A percentile compares a stretch with the other conserved stretches of the same genome.
These are phyloP conservation scores for Salvia miltiorrhiza DNA, from an alignment of 257 asterid species.

Conservation along the genomic window DNA sequence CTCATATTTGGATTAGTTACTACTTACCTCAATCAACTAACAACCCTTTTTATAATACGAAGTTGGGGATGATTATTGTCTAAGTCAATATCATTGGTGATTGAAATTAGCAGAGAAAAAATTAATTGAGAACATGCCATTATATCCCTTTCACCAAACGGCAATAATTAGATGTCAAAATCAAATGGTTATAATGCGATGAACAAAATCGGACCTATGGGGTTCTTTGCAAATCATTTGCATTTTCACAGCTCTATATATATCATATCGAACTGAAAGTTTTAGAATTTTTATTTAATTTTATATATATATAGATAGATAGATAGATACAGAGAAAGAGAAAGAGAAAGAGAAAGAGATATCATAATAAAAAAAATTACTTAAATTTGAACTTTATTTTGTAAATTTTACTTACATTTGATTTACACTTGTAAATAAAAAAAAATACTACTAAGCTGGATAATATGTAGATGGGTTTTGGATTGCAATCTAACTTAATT, in stretches of 20 bases:
- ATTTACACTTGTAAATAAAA: too few relatives aligned
- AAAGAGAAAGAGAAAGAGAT: too few relatives aligned
- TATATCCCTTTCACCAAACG: constrained; percentile 18
- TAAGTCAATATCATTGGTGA: constrained; percentile 12
- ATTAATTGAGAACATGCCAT: not conserved
- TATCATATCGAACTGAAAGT: not conserved
- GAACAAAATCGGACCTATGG: constrained; percentile 7
- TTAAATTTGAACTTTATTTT: too few relatives aligned
- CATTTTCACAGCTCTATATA: constrained; percentile 13
- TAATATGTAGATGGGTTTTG: too few relatives aligned
- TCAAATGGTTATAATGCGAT: not conserved
- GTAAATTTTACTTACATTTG: too few relatives aligned
- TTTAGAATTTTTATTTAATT: too few relatives aligned
- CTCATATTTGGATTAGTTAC: too few relatives aligned
- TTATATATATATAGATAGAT: too few relatives aligned
- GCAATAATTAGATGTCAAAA: constrained; percentile 11
- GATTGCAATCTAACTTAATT: too few relatives aligned
- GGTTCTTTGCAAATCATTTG: constrained; percentile 7
- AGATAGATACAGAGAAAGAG: too few relatives aligned
- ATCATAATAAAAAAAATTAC: too few relatives aligned
- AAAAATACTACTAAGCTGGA: too few relatives aligned
- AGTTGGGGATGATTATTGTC: not conserved
- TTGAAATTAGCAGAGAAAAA: not conserved
- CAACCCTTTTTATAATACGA: not conserved
- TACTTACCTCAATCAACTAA: not conserved